phyloP scores from a whole-genome alignment of 176 grass and related monocot species.

The Oryza rufipogon region DNA sequence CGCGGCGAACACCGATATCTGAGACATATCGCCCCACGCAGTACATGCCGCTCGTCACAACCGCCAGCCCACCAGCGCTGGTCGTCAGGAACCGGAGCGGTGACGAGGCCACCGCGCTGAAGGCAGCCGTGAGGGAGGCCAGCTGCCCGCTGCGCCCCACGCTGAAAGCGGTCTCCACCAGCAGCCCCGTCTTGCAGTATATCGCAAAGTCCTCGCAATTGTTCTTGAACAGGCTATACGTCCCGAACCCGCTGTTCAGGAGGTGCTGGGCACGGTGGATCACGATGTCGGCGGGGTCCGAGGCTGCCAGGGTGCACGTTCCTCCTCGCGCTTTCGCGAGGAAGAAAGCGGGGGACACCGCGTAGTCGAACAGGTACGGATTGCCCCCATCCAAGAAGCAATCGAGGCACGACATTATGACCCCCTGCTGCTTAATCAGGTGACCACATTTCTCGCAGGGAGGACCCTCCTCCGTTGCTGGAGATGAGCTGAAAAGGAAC shows the following conservation, averaged over 20 bases:
- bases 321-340: constrained; percentile 85
- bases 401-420: constrained; percentile 78
- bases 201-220: constrained; percentile 95
- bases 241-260: constrained; percentile 66
- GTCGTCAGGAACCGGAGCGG: constrained; percentile 67
- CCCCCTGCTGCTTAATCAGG: constrained; percentile 47
- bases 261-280: constrained; percentile 63
- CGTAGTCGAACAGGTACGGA: constrained; percentile 78
- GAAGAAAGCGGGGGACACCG: constrained; percentile 66
- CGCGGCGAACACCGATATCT: constrained; percentile 62
- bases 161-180: constrained; percentile 67
- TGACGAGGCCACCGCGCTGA: constrained; percentile 57
- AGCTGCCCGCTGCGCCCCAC: constrained; percentile 86
- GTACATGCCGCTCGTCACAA: constrained; percentile 57
- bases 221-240: constrained; percentile 84
- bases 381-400: constrained; percentile 77
- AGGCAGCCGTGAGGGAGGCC: constrained; percentile 56
- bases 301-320: constrained; percentile 75
- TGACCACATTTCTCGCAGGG: constrained; percentile 54
- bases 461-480: background rate
- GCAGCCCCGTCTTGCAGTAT: constrained; percentile 87
- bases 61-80: constrained; percentile 40
- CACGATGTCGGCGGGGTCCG: constrained; percentile 50
- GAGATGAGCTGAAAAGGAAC: constrained; percentile 61
- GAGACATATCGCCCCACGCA: constrained; percentile 64